Conservation (phyloP, 805 yeast species). For the Danielozyma ontarioensis region DNA sequence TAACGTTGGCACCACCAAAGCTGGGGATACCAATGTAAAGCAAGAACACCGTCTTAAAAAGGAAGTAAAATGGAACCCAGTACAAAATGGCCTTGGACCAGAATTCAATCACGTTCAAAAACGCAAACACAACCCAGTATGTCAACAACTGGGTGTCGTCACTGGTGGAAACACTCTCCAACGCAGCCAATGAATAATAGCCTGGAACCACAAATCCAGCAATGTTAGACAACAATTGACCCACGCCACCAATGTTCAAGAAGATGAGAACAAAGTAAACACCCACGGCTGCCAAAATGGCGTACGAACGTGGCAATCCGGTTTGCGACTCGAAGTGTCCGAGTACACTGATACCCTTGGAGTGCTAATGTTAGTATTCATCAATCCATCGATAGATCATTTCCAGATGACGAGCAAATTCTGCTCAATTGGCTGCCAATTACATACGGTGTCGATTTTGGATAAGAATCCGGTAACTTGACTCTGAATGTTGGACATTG, state of each 20-base stretch:
- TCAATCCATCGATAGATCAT: slow-evolving; percentile 11
- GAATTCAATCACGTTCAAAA: slow-evolving; percentile 86
- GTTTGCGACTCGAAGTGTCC: slow-evolving; percentile 36
- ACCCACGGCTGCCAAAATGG: slow-evolving; percentile 59
- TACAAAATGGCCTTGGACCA: slow-evolving; percentile 91
- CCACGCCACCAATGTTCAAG: slow-evolving; percentile 90
- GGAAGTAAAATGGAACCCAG: slow-evolving; percentile 96
- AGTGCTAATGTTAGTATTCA: slow-evolving; percentile 18
- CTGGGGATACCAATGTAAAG: slow-evolving; percentile 85
- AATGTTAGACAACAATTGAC: slow-evolving; percentile 87
- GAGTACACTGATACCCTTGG: slow-evolving; percentile 26
- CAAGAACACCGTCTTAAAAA: slow-evolving; percentile 84
- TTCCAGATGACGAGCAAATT: slow-evolving; percentile 3
- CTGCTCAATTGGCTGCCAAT: not conserved
- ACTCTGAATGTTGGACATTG: slow-evolving; percentile 40
- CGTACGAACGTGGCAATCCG: slow-evolving; percentile 81
- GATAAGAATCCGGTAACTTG: slow-evolving; percentile 45
- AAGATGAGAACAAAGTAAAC: slow-evolving; percentile 75
- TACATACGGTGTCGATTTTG: slow-evolving; percentile 43
- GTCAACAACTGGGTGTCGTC: slow-evolving; percentile 90
- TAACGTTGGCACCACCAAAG: slow-evolving; percentile 76
- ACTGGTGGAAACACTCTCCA: slow-evolving; percentile 58
- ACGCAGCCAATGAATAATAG: slow-evolving; percentile 79
- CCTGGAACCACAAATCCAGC: slow-evolving; percentile 91
- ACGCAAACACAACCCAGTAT: slow-evolving; percentile 98